These are phyloP conservation scores for Naganishia sp. DNA, from an alignment of 1,284 basidiomycete genomes.

Conservation along the genomic window DNA sequence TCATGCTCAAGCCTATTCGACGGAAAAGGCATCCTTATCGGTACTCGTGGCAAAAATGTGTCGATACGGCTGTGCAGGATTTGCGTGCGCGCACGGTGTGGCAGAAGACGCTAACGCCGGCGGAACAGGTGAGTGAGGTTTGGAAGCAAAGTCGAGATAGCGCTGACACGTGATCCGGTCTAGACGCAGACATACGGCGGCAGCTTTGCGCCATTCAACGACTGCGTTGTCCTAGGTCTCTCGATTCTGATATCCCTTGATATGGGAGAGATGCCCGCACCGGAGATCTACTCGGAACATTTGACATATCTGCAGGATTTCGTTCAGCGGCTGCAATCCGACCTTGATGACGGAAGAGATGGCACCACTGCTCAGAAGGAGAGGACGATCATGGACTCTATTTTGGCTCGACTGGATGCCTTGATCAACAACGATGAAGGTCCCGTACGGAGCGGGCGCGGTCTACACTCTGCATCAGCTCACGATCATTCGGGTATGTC, in stretches of 20 bases:
- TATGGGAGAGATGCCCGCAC: conserved; percentile 29
- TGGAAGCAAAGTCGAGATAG: too few relatives aligned
- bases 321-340: conserved; percentile 25
- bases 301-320: conserved; percentile 28
- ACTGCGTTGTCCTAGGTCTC: conserved; percentile 30
- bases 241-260: conserved; percentile 31
- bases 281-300: conserved; percentile 31
- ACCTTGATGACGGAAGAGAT: conserved; percentile 28
- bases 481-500: conserved; percentile 1
- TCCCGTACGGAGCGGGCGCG: not conserved
- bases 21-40: conserved; percentile 31
- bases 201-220: conserved; percentile 30
- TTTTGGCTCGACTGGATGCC: conserved; percentile 28
- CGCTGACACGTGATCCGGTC: not conserved
- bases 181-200: conserved; percentile 30
- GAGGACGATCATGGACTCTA: conserved; percentile 32
- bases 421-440: conserved; percentile 25
- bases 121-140: conserved; percentile 27
- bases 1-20: conserved; percentile 30
- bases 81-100: conserved; percentile 29
- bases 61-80: conserved; percentile 30
- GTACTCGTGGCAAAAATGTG: conserved; percentile 31
- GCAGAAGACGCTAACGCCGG: conserved; percentile 24
- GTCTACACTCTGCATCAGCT: not conserved
- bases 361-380: conserved; percentile 29